Conservation (phyloP, 2,329 filamentous ascomycete genomes). For the Xylariaceae sp. region DNA sequence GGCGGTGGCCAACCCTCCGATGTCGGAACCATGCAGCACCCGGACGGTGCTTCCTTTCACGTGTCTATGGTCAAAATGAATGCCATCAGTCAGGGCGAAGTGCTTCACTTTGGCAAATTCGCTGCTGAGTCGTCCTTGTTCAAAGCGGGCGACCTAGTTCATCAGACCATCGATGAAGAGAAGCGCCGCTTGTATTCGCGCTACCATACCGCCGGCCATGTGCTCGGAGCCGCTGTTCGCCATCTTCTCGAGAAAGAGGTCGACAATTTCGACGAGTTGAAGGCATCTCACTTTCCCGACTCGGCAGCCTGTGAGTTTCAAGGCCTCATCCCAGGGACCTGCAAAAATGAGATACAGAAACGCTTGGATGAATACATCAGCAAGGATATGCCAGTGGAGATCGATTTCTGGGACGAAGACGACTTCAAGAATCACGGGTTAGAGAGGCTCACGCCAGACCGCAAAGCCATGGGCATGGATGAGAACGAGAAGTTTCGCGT, state of each 20-base stretch:
- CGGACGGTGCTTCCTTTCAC: slow-evolving; percentile 32
- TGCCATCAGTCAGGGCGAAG: slow-evolving; percentile 39
- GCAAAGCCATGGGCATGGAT: slow-evolving; percentile 27
- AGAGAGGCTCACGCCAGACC: slow-evolving; percentile 48
- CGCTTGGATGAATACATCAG: slow-evolving; percentile 52
- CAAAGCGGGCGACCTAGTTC: slow-evolving; percentile 33
- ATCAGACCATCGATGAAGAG: slow-evolving; percentile 51
- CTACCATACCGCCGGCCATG: slow-evolving; percentile 66
- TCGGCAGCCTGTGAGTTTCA: slow-evolving; percentile 60
- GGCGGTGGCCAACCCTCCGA: slow-evolving; percentile 69
- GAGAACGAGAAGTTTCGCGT: slow-evolving; percentile 54
- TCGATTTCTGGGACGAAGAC: slow-evolving; percentile 60
- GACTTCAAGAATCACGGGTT: slow-evolving; percentile 49
- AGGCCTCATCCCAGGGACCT: slow-evolving; percentile 57
- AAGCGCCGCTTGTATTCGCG: slow-evolving; percentile 59
- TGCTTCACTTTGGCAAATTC: slow-evolving; percentile 61
- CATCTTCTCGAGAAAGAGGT: slow-evolving; percentile 46
- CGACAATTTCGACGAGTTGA: slow-evolving; percentile 53
- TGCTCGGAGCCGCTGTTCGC: slow-evolving; percentile 61
- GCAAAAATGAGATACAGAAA: slow-evolving; percentile 54
- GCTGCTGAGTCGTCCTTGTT: slow-evolving; percentile 25
- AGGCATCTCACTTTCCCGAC: slow-evolving; percentile 65
- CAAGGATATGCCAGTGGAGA: slow-evolving; percentile 48
- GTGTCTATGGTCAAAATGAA: slow-evolving; percentile 52
- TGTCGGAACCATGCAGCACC: slow-evolving; percentile 45